Evolutionary conservation across 192 early-diverging fungal species (phyloP).

Genomic region (Umbelopsis vinacea): DNA sequence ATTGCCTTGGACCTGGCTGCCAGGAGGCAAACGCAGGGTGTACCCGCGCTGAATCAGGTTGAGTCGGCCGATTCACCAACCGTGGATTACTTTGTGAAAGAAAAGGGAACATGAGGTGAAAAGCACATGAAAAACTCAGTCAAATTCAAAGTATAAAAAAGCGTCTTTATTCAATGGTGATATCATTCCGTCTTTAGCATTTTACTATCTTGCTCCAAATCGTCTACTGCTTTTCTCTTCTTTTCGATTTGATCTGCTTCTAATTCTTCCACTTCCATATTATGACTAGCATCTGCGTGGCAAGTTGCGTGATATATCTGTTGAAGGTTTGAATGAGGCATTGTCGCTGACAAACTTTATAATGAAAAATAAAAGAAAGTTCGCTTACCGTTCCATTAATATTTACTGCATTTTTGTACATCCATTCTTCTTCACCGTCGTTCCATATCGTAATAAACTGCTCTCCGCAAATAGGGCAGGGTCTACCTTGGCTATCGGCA

Average conservation of each 20-base stretch:
- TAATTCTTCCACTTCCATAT: constrained; percentile 14
- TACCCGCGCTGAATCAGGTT: not conserved
- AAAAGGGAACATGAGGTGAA: constrained; percentile 12
- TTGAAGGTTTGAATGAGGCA: not conserved
- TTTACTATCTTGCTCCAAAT: not conserved
- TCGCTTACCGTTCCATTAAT: constrained; percentile 58
- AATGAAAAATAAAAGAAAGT: constrained; percentile 9
- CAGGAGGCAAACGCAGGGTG: constrained; percentile 10
- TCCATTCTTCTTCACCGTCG: constrained; percentile 79
- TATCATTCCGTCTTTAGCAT: constrained; percentile 1
- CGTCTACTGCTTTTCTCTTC: constrained; percentile 16
- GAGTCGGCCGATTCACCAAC: constrained; percentile 4
- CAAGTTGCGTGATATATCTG: constrained; percentile 68
- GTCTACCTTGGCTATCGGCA: constrained; percentile 47
- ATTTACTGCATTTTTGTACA: constrained; percentile 68
- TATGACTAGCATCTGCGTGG: constrained; percentile 49
- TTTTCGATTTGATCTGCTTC: not conserved
- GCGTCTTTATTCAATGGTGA: not conserved
- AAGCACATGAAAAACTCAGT: constrained; percentile 8
- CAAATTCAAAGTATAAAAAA: not conserved
- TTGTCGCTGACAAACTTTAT: not conserved
- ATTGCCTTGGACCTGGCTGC: not conserved
- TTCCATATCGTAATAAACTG: constrained; percentile 74
- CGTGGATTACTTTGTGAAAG: constrained; percentile 6
- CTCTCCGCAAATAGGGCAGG: constrained; percentile 80